Evolutionary conservation across 305 asterid genomes (phyloP), one percentile per base, ranked within the genome.

Genomic region (Fraxinus dipetala): DNA sequence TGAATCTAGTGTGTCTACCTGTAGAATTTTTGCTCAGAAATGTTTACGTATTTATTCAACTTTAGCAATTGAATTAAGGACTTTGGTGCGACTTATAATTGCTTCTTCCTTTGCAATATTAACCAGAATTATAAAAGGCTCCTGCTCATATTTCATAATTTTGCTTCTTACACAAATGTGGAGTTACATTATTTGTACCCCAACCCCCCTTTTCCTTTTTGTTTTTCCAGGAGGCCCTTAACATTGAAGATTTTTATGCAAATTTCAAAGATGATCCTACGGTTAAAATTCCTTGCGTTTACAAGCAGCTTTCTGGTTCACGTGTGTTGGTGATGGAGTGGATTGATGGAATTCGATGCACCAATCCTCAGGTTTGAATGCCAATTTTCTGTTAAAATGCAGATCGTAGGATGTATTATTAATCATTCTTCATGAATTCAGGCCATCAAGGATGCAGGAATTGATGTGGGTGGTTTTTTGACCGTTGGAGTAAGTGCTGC

Each of bases 401-500:
- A 65, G 74, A 78, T 80, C 28, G 51, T 72, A 75, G 73, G 79
- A 73, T 81, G 77, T 38, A 26, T 81, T 85, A 84, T 81, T 77
- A 40, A 34, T 85, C 79, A 38, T 85, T 35, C 40, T 85, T 84
- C 65, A 16, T 82, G 85, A 75, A 82, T 81, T 80, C 93, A 96
- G 98, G 99, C 97, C 72, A 92, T 96, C 85, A 96, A 85, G 91
- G 90, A 90, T 86, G 97, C 84, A 83, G 98, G 98, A 85, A 89
- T 96, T 85, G 98, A 96, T 72, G 82, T 94, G 65, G 89, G 83
- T 80, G 98, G 97, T 30, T 96, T 96, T 89, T 86, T 96, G 90
- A 96, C 99, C 65, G 95, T 96, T 85, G 99, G 99, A 80, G 98
- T 96, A 78, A 96, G 98, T 87, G 98, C 99, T 83, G 99, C 99